These are phyloP conservation scores for Alternaria postmessia DNA, from an alignment of 2,329 filamentous ascomycete species.

Conservation along the genomic window DNA sequence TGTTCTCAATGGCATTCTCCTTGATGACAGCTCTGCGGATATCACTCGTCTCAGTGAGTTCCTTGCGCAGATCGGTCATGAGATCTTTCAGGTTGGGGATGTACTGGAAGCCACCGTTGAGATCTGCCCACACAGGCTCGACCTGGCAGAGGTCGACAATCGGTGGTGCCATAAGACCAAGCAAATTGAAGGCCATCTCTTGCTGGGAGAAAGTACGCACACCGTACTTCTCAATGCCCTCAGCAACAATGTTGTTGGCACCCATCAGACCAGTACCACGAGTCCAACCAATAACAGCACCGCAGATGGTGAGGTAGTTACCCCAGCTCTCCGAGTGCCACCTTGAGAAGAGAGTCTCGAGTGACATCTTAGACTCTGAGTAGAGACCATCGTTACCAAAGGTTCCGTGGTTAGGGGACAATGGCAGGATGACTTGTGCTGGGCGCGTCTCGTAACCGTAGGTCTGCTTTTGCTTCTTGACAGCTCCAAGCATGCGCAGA, in stretches of 20 bases:
- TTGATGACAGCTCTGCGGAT: constrained; percentile 92
- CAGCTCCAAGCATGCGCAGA: constrained; percentile 83
- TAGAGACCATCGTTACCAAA: constrained; percentile 98
- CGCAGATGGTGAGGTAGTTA: constrained; percentile 97
- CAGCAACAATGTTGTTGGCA: constrained; percentile 96
- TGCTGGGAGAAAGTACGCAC: constrained; percentile 99
- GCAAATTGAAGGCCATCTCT: constrained; percentile 98
- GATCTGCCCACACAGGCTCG: constrained; percentile 94
- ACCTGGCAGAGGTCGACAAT: constrained; percentile 95
- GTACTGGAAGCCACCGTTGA: constrained; percentile 98
- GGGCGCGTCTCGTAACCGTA: constrained; percentile 93
- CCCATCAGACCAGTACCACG: constrained; percentile 98
- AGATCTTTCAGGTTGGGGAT: constrained; percentile 93
- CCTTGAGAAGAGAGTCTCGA: constrained; percentile 97
- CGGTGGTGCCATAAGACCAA: constrained; percentile 92
- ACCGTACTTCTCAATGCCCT: constrained; percentile 94
- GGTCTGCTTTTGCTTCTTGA: constrained; percentile 89
- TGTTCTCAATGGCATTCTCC: constrained; percentile 96
- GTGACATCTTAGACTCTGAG: constrained; percentile 94
- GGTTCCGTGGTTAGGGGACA: constrained; percentile 97
- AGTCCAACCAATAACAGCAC: constrained; percentile 98
- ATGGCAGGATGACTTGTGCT: constrained; percentile 92
- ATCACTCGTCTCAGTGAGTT: constrained; percentile 94
- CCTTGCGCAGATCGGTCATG: constrained; percentile 92
- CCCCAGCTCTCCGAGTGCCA: constrained; percentile 99